phyloP scores from a whole-genome alignment of 345 rosid species.

The Laguncularia racemosa region DNA sequence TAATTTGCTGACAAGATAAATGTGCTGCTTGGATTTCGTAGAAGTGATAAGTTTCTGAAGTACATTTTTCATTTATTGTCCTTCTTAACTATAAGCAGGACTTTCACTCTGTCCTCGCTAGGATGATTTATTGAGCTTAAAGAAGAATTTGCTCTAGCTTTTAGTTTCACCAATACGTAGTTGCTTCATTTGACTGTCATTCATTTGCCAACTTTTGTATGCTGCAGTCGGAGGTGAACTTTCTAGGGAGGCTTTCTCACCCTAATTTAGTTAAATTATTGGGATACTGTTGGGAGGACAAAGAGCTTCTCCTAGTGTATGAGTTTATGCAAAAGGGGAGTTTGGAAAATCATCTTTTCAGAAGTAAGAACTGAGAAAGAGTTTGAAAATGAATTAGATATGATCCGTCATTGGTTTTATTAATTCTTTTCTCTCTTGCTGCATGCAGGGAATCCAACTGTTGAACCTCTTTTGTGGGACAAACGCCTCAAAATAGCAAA shows the following conservation, averaged over 20 bases:
- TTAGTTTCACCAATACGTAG: too few relatives aligned
- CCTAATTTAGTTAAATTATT: conserved; percentile 69
- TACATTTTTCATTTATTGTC: too few relatives aligned
- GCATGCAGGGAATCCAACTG: conserved; percentile 31
- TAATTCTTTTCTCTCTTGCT: neutral
- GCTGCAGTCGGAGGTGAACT: conserved; percentile 73
- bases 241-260: conserved; percentile 74
- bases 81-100: too few relatives aligned
- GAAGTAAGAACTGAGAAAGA: conserved; percentile 42
- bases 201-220: neutral
- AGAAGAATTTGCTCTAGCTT: too few relatives aligned
- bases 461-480: conserved; percentile 78
- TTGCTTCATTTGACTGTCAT: too few relatives aligned
- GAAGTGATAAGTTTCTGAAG: too few relatives aligned
- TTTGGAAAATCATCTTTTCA: conserved; percentile 73
- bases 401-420: neutral
- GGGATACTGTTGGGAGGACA: conserved; percentile 80
- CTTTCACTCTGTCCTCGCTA: too few relatives aligned
- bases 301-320: conserved; percentile 65
- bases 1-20: too few relatives aligned
- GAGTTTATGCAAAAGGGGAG: conserved; percentile 80
- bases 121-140: too few relatives aligned
- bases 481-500: conserved; percentile 61
- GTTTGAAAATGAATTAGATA: neutral
- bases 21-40: too few relatives aligned